phyloP scores from a whole-genome alignment of 2,329 filamentous ascomycete species.

The Aureobasidium sp. region DNA sequence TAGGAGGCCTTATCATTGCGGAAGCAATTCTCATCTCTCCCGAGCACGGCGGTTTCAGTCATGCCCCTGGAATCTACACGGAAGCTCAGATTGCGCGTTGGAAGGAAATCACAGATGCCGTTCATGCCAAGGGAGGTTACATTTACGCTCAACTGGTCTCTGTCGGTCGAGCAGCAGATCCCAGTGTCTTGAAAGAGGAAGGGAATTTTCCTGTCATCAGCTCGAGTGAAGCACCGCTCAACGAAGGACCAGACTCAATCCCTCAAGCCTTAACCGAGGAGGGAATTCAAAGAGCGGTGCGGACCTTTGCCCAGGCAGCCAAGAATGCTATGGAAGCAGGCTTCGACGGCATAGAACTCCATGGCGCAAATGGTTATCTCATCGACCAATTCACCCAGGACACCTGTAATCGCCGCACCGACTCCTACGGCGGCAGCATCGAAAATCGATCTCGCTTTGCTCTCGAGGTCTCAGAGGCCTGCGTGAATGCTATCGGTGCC shows the following conservation, averaged over 20 bases:
- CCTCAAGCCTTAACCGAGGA: slow-evolving; percentile 28
- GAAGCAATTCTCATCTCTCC: slow-evolving; percentile 47
- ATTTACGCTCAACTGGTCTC: slow-evolving; percentile 57
- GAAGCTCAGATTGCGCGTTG: slow-evolving; percentile 50
- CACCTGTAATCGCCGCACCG: slow-evolving; percentile 45
- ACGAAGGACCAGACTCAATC: slow-evolving; percentile 21
- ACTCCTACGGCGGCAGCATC: slow-evolving; percentile 38
- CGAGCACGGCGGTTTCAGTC: slow-evolving; percentile 38
- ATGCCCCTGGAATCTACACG: slow-evolving; percentile 50
- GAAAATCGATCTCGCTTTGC: slow-evolving; percentile 44
- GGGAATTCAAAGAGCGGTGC: slow-evolving; percentile 28
- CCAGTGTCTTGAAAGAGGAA: slow-evolving; percentile 26
- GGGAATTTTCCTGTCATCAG: slow-evolving; percentile 20
- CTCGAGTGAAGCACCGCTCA: slow-evolving; percentile 25
- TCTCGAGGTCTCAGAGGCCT: slow-evolving; percentile 44
- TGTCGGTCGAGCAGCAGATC: slow-evolving; percentile 46
- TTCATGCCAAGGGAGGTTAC: slow-evolving; percentile 53
- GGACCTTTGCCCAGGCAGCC: slow-evolving; percentile 33
- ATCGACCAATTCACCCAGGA: slow-evolving; percentile 57
- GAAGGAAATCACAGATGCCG: slow-evolving; percentile 51
- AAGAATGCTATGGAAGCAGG: slow-evolving; percentile 41
- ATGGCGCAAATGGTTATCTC: slow-evolving; percentile 45
- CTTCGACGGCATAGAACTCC: slow-evolving; percentile 53
- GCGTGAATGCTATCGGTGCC: slow-evolving; percentile 41
- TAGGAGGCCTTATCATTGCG: slow-evolving; percentile 49